Base-by-base conservation (phyloP, 2,329 filamentous ascomycete species). In the Aspergillus thermomutatus region DNA sequence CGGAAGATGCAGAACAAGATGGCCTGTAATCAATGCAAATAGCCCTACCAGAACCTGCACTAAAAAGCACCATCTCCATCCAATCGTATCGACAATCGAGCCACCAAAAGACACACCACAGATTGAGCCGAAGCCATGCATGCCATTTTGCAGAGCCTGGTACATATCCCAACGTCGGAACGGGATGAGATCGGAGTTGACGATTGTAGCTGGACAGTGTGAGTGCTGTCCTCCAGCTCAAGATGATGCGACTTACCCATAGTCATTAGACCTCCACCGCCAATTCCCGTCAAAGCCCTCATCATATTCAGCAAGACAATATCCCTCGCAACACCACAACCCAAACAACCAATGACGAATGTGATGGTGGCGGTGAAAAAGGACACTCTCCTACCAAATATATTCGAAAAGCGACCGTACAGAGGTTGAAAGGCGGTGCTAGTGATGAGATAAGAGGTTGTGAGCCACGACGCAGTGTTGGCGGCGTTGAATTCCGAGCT, bases 131-230 rank as follows among this genome's bases (percentile, higher is more conserved):
- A 87, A 84, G 0, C 85, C 86, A 56, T 82, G 81, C 34, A 87
- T 77, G 17, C 78, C 82, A 57, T 87, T 87, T 60, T 87, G 84
- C 9, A 68, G 64, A 14, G 86, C 86, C 68, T 92, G 89, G 64
- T 89, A 92, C 3, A 83, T 82, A 3, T 88, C 87, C n/a, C 89
- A 79, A 59, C 78, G 86, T 75, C 89, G 83, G 61, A 92, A 89
- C 1, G 87, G 87, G 37, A 92, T 87, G 49, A 91, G 74, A 69
- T 92, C 89, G 55, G 86, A 88, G 19, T 87, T 85, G 59, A 91
- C 85, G 54, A 92, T 90, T 5, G 81, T 85, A 1, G 83, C 72
- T 75, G 23, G 4, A 46, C 4, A 10, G 21, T 23, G 21, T 46
- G 11, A 46, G 43, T 1, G 9, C 43, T 19, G 14, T 21, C 21